phyloP scores from a whole-genome alignment of 2,329 filamentous ascomycete species.

The Myriosclerotinia curreyana region DNA sequence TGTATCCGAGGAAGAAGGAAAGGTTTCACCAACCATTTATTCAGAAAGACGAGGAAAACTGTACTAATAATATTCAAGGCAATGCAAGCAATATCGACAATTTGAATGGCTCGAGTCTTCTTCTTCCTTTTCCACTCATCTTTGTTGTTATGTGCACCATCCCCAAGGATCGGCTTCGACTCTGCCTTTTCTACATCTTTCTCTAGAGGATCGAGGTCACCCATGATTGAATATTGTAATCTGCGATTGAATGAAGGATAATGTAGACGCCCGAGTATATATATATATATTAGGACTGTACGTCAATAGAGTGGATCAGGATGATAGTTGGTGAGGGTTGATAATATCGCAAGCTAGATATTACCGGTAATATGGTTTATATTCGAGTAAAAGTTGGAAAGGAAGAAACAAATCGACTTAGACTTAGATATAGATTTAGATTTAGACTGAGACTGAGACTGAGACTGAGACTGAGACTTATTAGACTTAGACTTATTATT shows the following conservation, averaged over 20 bases:
- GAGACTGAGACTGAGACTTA: no score
- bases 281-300: not conserved
- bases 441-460: no score
- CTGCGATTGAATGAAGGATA: not conserved
- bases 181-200: constrained; percentile 35
- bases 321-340: not conserved
- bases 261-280: not conserved
- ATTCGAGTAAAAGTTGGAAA: no score
- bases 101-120: constrained; percentile 25
- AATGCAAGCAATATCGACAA: constrained; percentile 40
- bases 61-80: constrained; percentile 45
- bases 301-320: not conserved
- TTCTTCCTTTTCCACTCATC: constrained; percentile 22
- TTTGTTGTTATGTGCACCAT: constrained; percentile 14
- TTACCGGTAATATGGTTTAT: no score
- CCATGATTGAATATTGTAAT: constrained; percentile 6
- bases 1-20: not conserved
- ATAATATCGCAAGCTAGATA: not conserved
- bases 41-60: constrained; percentile 45
- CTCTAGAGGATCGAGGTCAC: constrained; percentile 20
- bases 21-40: constrained; percentile 41
- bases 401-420: no score
- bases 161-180: constrained; percentile 26
- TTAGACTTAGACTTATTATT: no score
- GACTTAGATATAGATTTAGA: no score